Conservation (phyloP, 164 flowering plant species). For the Umbellularia californica region DNA sequence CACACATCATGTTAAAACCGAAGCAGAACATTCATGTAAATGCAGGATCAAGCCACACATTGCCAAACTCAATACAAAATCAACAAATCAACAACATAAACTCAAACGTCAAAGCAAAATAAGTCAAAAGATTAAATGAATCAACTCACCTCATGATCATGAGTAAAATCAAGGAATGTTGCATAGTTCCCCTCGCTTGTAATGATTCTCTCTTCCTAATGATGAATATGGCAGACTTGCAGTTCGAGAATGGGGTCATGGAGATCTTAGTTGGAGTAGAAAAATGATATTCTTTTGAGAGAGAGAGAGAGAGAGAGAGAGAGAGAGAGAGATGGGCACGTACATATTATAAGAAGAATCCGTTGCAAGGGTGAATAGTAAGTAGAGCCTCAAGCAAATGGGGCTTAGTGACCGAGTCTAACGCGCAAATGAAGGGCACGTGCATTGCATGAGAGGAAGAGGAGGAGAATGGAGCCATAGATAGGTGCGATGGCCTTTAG, state of each 20-base stretch:
- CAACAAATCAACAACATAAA: background rate
- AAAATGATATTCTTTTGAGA: background rate
- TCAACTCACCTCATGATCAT: background rate
- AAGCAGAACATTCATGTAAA: no score
- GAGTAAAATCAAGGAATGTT: no score
- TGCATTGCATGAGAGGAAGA: background rate
- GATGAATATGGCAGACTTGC: background rate
- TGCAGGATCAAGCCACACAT: no score
- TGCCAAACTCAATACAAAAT: background rate
- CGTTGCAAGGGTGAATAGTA: no score
- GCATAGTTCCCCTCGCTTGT: background rate
- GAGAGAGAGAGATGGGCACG: background rate
- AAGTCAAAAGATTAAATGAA: background rate
- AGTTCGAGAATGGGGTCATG: background rate
- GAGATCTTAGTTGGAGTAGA: background rate
- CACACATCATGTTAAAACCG: no score
- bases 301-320: background rate
- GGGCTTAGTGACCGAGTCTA: background rate
- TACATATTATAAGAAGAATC: background rate
- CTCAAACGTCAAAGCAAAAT: background rate
- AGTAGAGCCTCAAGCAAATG: background rate
- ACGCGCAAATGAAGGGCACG: background rate
- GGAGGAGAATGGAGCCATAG: background rate
- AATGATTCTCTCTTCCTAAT: background rate
- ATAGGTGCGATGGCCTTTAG: background rate